Conservation (phyloP, 164 flowering plant species). For the Hamamelis virginiana region DNA sequence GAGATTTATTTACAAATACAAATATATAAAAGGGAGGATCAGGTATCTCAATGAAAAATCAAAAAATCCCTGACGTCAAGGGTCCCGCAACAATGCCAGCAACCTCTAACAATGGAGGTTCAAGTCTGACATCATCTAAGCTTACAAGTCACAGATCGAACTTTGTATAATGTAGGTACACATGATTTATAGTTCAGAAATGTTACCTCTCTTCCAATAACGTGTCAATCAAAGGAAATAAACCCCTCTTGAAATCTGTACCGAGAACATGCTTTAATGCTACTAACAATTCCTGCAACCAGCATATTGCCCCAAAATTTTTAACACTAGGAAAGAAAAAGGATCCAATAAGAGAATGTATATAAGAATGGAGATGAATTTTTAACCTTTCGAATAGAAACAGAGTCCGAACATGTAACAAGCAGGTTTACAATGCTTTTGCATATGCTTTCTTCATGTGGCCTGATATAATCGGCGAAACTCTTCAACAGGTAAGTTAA, state of each 20-base stretch:
- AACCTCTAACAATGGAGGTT: not conserved
- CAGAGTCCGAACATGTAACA: constrained; percentile 96
- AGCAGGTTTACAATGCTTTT: constrained; percentile 97
- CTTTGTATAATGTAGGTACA: not conserved
- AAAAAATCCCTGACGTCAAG: too few species aligned
- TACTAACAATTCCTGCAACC: constrained; percentile 83
- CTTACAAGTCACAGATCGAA: not conserved
- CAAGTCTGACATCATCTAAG: not conserved
- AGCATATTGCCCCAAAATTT: constrained; percentile 4
- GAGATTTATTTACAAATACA: too few species aligned
- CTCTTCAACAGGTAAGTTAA: constrained; percentile 93
- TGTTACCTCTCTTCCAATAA: constrained; percentile 86
- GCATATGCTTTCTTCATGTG: constrained; percentile 97
- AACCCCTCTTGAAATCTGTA: constrained; percentile 92
- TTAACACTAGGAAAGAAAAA: not conserved
- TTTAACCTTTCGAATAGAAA: constrained; percentile 81
- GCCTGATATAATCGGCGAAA: constrained; percentile 87
- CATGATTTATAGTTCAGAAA: not conserved
- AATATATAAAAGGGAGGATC: too few species aligned
- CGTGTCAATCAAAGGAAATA: constrained; percentile 94
- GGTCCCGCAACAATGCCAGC: too few species aligned
- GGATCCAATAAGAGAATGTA: not conserved
- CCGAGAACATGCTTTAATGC: constrained; percentile 96
- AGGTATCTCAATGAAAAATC: too few species aligned
- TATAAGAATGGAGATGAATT: not conserved